Percentiles rank a stretch among this genome's conserved stretches.
These are phyloP conservation scores for Pelargonium citronellum DNA, from an alignment of 441 rosid genomes.

Conservation along the genomic window DNA sequence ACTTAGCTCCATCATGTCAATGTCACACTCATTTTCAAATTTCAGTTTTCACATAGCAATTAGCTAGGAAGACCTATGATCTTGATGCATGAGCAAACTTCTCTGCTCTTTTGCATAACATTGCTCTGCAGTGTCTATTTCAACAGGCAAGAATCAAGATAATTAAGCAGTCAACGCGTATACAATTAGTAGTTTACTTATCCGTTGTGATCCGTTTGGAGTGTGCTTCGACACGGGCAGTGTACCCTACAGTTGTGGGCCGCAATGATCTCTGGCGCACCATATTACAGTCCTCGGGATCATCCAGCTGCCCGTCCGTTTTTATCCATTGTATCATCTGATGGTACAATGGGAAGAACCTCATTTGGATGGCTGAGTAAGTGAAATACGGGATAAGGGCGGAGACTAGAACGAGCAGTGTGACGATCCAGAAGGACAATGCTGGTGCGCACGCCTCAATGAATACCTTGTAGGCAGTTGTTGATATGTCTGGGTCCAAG, in stretches of 20 bases:
- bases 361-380: conserved; percentile 60
- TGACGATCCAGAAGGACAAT: conserved; percentile 67
- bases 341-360: conserved; percentile 80
- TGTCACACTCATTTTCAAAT: too few relatives aligned
- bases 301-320: conserved; percentile 62
- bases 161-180: background rate
- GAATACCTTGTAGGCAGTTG: conserved; percentile 78
- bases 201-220: background rate
- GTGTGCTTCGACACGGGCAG: conserved; percentile 50
- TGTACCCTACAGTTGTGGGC: conserved; percentile 66
- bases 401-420: conserved; percentile 46
- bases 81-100: too few relatives aligned
- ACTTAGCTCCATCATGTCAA: too few relatives aligned
- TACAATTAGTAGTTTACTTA: background rate
- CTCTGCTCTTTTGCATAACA: too few relatives aligned
- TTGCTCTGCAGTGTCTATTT: too few relatives aligned
- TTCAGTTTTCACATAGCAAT: too few relatives aligned
- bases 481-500: conserved; percentile 32
- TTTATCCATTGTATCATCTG: conserved; percentile 89
- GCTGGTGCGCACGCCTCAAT: conserved; percentile 82
- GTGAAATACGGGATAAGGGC: conserved; percentile 67
- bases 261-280: conserved; percentile 74
- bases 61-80: too few relatives aligned
- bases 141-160: background rate
- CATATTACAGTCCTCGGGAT: conserved; percentile 67